A percentile compares a stretch with the other conserved stretches of the same genome.
These are phyloP conservation scores for Tubosaeta brunneosetosa DNA, from an alignment of 768 basidiomycete species.

Conservation along the genomic window DNA sequence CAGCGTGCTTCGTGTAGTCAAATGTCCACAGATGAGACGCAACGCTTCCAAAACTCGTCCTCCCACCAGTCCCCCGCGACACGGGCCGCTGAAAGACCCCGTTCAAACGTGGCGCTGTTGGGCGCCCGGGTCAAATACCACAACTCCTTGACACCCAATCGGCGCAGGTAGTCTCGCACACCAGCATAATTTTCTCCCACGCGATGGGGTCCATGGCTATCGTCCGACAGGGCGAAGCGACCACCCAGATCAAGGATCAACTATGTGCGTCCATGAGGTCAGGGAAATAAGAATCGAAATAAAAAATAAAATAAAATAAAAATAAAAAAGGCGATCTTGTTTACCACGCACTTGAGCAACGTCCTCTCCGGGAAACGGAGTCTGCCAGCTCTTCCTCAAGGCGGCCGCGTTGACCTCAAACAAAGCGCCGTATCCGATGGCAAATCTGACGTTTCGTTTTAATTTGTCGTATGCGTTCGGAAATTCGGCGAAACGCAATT, in stretches of 20 bases:
- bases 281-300: not conserved
- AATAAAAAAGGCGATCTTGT: conserved; percentile 13
- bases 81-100: conserved; percentile 38
- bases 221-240: conserved; percentile 84
- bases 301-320: not conserved
- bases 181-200: conserved; percentile 84
- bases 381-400: conserved; percentile 85
- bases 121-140: conserved; percentile 52
- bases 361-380: conserved; percentile 79
- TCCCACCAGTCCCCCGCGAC: conserved; percentile 53
- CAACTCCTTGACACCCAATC: conserved; percentile 55
- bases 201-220: conserved; percentile 86
- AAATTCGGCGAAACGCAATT: conserved; percentile 49
- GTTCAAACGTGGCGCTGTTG: conserved; percentile 24
- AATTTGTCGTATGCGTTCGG: conserved; percentile 60
- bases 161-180: conserved; percentile 59
- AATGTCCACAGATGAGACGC: conserved; percentile 10
- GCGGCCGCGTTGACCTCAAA: conserved; percentile 95
- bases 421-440: conserved; percentile 77
- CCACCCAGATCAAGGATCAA: conserved; percentile 66
- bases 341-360: conserved; percentile 59
- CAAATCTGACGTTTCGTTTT: conserved; percentile 69
- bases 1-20: conserved; percentile 14
- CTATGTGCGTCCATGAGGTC: conserved; percentile 38
- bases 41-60: conserved; percentile 52